These are phyloP conservation scores for Nectriaceae sp. DNA, from an alignment of 2,329 filamentous ascomycete species.

Conservation along the genomic window DNA sequence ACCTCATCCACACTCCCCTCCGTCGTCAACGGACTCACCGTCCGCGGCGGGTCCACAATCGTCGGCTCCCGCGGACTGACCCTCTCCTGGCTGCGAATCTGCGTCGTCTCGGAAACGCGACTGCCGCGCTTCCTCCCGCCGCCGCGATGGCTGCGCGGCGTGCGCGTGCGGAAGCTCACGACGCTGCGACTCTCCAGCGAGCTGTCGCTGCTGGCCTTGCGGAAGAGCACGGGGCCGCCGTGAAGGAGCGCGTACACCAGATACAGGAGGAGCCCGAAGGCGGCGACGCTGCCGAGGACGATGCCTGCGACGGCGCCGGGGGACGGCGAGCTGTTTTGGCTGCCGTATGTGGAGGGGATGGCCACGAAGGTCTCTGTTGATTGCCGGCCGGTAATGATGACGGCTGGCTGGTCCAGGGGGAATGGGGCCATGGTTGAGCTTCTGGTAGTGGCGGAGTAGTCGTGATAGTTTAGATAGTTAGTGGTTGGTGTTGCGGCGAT, in stretches of 20 bases:
- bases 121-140: no score
- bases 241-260: conserved; percentile 53
- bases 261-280: conserved; percentile 55
- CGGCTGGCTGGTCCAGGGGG: no score
- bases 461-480: no score
- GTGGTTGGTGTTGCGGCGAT: no score
- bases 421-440: no score
- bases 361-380: conserved; percentile 28
- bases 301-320: conserved; percentile 48
- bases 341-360: conserved; percentile 39
- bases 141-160: neutral
- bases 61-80: no score
- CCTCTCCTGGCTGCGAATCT: no score
- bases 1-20: neutral
- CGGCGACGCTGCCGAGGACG: conserved; percentile 48
- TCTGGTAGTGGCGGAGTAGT: no score
- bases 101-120: no score
- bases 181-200: conserved; percentile 6
- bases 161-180: conserved; percentile 22
- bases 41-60: neutral
- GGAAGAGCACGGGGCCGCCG: conserved; percentile 38
- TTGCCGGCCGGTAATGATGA: conserved; percentile 22
- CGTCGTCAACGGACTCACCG: neutral
- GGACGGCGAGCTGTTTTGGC: conserved; percentile 38
- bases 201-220: conserved; percentile 10